These are phyloP conservation scores for Myrica gale DNA, from an alignment of 306 rosid species.

Conservation along the genomic window DNA sequence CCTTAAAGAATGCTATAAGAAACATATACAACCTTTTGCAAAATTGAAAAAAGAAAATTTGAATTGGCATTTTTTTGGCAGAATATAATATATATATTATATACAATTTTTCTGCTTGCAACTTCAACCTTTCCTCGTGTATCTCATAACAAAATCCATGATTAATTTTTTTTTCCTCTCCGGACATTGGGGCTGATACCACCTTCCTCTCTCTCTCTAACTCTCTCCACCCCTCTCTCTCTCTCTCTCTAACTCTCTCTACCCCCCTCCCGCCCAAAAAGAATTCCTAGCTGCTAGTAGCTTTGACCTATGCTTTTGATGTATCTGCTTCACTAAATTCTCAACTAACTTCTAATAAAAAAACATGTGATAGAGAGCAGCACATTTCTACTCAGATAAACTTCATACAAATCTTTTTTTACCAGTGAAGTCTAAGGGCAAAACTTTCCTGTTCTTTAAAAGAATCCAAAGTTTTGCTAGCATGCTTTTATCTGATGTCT, in stretches of 20 bases:
- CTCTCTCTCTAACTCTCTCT: background rate
- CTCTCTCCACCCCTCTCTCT: background rate
- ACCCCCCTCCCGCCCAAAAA: too few relatives aligned
- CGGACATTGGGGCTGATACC: background rate
- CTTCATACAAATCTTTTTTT: background rate
- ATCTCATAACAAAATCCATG: background rate
- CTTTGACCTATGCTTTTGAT: background rate
- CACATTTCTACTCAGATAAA: background rate
- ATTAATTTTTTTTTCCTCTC: background rate
- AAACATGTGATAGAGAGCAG: background rate
- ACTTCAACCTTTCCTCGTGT: background rate
- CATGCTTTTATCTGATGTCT: background rate
- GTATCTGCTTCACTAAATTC: background rate
- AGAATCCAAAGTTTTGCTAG: background rate
- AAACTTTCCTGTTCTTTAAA: background rate
- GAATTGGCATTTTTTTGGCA: background rate
- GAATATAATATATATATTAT: background rate
- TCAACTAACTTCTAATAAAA: background rate
- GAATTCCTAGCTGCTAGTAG: background rate
- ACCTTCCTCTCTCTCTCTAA: background rate
- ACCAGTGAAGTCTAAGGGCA: background rate
- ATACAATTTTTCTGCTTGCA: background rate
- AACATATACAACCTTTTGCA: background rate
- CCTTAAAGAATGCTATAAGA: background rate
- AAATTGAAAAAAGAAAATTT: background rate